Percentiles rank a stretch among this genome's conserved stretches.
phyloP scores from a whole-genome alignment of 345 rosid species.

The Odontarrhena argentea region DNA sequence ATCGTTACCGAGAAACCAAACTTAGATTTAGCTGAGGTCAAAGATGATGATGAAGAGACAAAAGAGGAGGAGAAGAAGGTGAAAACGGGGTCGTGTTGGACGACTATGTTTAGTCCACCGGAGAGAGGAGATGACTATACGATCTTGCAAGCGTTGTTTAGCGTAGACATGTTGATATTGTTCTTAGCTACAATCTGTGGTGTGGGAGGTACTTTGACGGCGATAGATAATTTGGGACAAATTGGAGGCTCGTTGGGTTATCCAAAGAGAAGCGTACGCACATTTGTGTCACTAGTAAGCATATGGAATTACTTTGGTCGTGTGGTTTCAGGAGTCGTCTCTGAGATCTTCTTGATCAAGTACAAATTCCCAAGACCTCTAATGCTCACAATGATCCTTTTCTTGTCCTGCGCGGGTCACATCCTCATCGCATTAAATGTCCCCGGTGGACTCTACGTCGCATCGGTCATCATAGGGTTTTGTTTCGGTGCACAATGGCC shows the following conservation, averaged over 20 bases:
- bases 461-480: conserved; percentile 57
- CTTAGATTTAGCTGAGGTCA: background rate
- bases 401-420: conserved; percentile 51
- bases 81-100: conserved; percentile 41
- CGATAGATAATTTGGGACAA: conserved; percentile 54
- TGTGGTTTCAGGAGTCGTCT: conserved; percentile 48
- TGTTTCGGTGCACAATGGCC: conserved; percentile 59
- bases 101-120: conserved; percentile 50
- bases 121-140: conserved; percentile 60
- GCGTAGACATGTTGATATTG: conserved; percentile 56
- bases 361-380: conserved; percentile 54
- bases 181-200: conserved; percentile 53
- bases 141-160: conserved; percentile 57
- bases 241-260: conserved; percentile 50
- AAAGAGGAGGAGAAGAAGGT: conserved; percentile 3
- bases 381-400: conserved; percentile 45
- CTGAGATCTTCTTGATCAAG: conserved; percentile 49
- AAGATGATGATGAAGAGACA: background rate
- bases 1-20: conserved; percentile 39
- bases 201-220: conserved; percentile 53
- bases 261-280: conserved; percentile 44
- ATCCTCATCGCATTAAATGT: conserved; percentile 51
- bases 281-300: conserved; percentile 58
- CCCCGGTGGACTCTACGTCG: conserved; percentile 53
- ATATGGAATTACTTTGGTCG: conserved; percentile 65